Conservation (phyloP, 257 asterid species). For the Cordia subcordata region DNA sequence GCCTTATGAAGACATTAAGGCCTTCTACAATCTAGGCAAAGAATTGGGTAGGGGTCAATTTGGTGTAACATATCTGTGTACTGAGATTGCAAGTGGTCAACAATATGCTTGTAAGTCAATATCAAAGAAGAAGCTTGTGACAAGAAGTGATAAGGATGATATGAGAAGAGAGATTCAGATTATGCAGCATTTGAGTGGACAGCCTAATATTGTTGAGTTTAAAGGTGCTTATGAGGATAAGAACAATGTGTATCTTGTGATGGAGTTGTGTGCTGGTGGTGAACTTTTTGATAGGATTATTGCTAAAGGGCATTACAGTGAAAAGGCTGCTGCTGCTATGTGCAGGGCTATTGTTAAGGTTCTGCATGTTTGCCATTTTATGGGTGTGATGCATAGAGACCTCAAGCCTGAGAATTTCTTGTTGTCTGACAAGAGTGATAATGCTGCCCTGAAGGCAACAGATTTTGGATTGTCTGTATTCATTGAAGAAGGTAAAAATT, state of each 20-base stretch:
- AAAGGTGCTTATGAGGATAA: constrained; percentile 78
- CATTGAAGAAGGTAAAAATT: constrained; percentile 57
- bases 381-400: constrained; percentile 84
- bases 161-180: constrained; percentile 78
- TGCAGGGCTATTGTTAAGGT: constrained; percentile 68
- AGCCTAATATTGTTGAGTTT: constrained; percentile 70
- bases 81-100: constrained; percentile 38
- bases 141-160: constrained; percentile 62
- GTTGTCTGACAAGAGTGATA: constrained; percentile 52
- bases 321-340: constrained; percentile 62
- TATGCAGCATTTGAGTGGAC: constrained; percentile 86
- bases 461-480: constrained; percentile 80
- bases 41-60: constrained; percentile 81
- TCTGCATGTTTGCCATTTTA: constrained; percentile 71
- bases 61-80: constrained; percentile 68
- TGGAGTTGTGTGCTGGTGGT: constrained; percentile 83
- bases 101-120: constrained; percentile 78
- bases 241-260: constrained; percentile 61
- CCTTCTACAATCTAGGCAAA: constrained; percentile 46
- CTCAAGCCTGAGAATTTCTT: constrained; percentile 83
- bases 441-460: constrained; percentile 61
- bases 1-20: constrained; percentile 52
- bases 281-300: constrained; percentile 79
- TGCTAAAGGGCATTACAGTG: constrained; percentile 69
- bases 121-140: constrained; percentile 59